These are phyloP conservation scores for Plasmopara halstedii DNA, from an alignment of 352 stramenopile species.

Conservation along the genomic window DNA sequence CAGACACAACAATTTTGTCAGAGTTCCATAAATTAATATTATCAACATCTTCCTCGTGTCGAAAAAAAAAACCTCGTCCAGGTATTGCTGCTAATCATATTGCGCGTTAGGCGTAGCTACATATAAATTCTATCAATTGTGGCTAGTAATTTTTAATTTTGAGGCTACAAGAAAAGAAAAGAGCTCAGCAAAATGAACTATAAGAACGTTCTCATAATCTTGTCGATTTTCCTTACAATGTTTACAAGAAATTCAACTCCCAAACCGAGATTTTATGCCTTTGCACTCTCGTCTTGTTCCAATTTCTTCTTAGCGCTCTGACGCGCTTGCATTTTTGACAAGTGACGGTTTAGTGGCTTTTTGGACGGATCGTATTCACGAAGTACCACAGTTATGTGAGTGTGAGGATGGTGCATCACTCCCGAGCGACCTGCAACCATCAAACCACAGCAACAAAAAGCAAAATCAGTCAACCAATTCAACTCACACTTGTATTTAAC, in stretches of 20 bases:
- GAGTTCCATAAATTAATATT: too few species aligned
- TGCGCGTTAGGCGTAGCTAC: too few species aligned
- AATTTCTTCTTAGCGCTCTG: slow-evolving; percentile 30
- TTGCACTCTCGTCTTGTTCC: not conserved
- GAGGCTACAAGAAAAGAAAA: too few species aligned
- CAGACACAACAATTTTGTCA: slow-evolving; percentile 17
- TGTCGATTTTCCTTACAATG: too few species aligned
- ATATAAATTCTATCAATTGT: too few species aligned
- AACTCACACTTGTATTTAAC: slow-evolving; percentile 1
- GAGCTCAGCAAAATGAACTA: too few species aligned
- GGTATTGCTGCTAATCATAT: too few species aligned
- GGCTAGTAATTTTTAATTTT: too few species aligned
- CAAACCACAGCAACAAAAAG: slow-evolving; percentile 3
- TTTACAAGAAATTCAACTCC: too few species aligned
- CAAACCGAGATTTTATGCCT: not conserved
- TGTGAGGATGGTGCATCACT: slow-evolving; percentile 80
- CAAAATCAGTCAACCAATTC: not conserved
- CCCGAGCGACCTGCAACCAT: slow-evolving; percentile 49
- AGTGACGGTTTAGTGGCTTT: slow-evolving; percentile 66
- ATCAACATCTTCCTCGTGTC: too few species aligned
- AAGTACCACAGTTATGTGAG: slow-evolving; percentile 71
- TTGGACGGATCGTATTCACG: slow-evolving; percentile 72
- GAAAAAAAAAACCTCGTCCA: too few species aligned
- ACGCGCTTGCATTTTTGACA: slow-evolving; percentile 66
- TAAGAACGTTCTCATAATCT: too few species aligned